Evolutionary conservation across 1,284 basidiomycete species (phyloP).

Genomic region (Puccinia brachypodii): DNA sequence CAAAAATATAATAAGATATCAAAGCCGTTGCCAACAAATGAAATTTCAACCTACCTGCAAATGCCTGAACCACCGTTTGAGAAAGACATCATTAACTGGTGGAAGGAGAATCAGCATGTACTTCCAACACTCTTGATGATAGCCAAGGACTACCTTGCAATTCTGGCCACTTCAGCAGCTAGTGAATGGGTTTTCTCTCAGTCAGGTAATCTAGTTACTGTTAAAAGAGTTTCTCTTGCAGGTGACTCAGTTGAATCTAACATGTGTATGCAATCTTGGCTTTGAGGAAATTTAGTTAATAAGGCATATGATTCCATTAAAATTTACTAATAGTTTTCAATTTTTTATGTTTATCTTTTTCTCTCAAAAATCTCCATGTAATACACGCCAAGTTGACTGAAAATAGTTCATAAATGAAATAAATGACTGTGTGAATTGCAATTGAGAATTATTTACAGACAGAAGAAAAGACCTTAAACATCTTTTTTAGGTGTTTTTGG

Average conservation of each 20-base stretch:
- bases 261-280: constrained; percentile 2
- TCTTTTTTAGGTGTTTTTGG: not conserved
- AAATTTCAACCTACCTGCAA: constrained; percentile 1
- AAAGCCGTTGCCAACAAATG: not conserved
- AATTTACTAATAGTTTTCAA: not conserved
- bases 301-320: not conserved
- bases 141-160: constrained; percentile 9
- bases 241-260: constrained; percentile 5
- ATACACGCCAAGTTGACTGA: not conserved
- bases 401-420: not conserved
- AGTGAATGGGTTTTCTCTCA: not conserved
- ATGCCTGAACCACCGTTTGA: not conserved
- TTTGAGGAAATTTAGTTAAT: not conserved
- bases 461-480: not conserved
- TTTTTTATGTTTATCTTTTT: not conserved
- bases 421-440: not conserved
- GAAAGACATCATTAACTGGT: not conserved
- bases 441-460: not conserved
- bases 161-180: not conserved
- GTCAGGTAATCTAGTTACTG: not conserved
- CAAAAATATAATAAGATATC: not conserved
- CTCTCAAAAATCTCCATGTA: not conserved
- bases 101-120: not conserved
- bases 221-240: not conserved
- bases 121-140: not conserved